Evolutionary conservation across 768 basidiomycete species (phyloP), one percentile per base, ranked within the genome.

Genomic region (Suillus discolor): DNA sequence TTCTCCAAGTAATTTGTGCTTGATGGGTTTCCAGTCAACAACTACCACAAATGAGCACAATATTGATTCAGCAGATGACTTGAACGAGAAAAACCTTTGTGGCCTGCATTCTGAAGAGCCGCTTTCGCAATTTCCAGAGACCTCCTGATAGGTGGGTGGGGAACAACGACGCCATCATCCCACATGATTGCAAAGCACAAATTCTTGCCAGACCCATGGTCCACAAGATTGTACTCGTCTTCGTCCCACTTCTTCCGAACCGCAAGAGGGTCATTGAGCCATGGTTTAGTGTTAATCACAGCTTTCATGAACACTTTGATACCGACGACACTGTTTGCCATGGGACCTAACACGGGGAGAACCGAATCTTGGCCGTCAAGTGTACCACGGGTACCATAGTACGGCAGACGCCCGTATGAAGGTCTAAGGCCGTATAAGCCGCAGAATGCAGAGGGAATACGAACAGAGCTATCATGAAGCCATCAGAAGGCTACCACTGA

Each of bases 361-460:
- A 92, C 70, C 13, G 88, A 86, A 65, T 93, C 91, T 72, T 90
- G 87, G 23, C 93, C 93, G 73, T 88, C 84, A 31, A 87, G 71
- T 2, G 87, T 84, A 74, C 90, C 92, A 3, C 83, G 78, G 7
- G 85, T 84, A 23, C 88, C 87, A n/a, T 79, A 77, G 71, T 89
- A 93, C 0, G 93, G 93, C 2, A 93, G 75, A 25, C 93, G 85
- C 45, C 85, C 80, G 69, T 82, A 90, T 16, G 89, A 90, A 0
- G 90, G 90, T 8, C 88, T 83, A 31, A 95, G 78, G 13, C 87
- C 88, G 73, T 92, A 96, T 11, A 90, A 67, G 2, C 90, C 90
- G 70, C 85, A 86, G 68, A 91, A 87, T 0, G 82, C 83, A 9
- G 87, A 74, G 8, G 93, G 93, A 64, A 91, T 88, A 20, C 92